Conservation (phyloP, 257 asterid genomes). For the Plantago major region DNA sequence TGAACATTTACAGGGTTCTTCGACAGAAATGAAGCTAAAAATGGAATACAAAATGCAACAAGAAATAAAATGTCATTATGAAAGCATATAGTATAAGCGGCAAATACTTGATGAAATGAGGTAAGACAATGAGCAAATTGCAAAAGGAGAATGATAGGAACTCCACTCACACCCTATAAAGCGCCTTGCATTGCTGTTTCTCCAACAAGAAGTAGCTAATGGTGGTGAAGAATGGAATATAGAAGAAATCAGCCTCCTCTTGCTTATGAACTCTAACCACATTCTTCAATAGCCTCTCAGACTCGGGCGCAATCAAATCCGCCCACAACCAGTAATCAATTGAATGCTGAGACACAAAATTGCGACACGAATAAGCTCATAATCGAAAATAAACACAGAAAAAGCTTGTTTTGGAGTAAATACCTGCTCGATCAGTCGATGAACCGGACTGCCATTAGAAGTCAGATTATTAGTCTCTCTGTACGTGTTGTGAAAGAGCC, state of each 20-base stretch:
- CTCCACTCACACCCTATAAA: constrained; percentile 99
- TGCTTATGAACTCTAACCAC: constrained; percentile 74
- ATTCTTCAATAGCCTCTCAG: constrained; percentile 68
- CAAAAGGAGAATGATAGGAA: constrained; percentile 27
- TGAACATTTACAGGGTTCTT: too few species aligned
- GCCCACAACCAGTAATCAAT: constrained; percentile 98
- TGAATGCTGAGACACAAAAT: constrained; percentile 60
- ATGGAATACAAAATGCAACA: too few species aligned
- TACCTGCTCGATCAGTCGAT: constrained; percentile 88
- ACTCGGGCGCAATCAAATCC: constrained; percentile 80
- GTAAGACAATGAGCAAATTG: constrained; percentile 2
- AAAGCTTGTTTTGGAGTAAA: constrained; percentile 1
- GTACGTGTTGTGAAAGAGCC: constrained; percentile 61
- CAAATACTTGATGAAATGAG: constrained; percentile 5
- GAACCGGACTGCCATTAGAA: constrained; percentile 97
- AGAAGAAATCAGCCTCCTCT: constrained; percentile 95
- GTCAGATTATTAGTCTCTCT: constrained; percentile 69
- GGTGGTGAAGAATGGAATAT: constrained; percentile 89
- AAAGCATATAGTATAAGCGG: neutral
- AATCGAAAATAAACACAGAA: neutral
- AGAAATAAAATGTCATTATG: too few species aligned
- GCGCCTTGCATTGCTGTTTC: constrained; percentile 91
- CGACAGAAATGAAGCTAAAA: too few species aligned
- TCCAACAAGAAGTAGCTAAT: constrained; percentile 92
- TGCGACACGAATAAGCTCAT: neutral